Evolutionary conservation across 108 stramenopile species (phyloP), one percentile per base, ranked within the genome.

Genomic region (Cyclostephanos tholiformis): DNA sequence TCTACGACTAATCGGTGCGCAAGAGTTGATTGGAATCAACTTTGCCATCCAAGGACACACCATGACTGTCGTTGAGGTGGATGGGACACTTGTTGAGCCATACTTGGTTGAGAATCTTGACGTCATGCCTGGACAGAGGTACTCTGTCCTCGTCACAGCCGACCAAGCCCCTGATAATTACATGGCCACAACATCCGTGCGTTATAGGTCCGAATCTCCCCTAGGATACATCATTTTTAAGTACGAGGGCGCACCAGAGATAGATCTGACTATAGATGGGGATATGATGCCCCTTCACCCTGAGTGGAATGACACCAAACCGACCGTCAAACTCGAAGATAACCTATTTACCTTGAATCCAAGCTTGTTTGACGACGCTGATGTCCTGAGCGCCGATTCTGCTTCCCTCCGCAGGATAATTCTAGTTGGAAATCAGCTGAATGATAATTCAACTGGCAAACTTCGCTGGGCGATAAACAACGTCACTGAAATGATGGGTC

Each of bases 21-120:
- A 41, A 35, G 60, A 61, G 10, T 59, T 83, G 56, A 63, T 78
- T 56, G 69, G 71, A 8, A 60, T 77, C 17, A 83, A 79, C 26
- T 75, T 83, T 63, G 82, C 82, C 14, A 78, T 83, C 43, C 48
- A 52, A 12, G 73, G 66, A 14, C 82, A 83, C 39, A 72, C 39
- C 14, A 74, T 83, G 82, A 83, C 82, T 7, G 72, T 83, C 63
- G 77, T 83, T 2, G 77, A 79, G 66, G 77, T 79, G 35, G 82
- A 83, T 59, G 82, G 82, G n/a, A 83, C 82, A 10, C 46, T 78
- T 25, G 65, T 77, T 11, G 77, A 78, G 35, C 77, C 82, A 13
- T 73, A 62, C 38, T 55, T 65, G 32, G 77, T 83, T 26, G 16
- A 36, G 20, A 78, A 74, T 50, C 50, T 77, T 29, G 77, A 78